Evolutionary conservation across 2,329 filamentous ascomycete species (phyloP).

Genomic region (Pseudocercospora musae): DNA sequence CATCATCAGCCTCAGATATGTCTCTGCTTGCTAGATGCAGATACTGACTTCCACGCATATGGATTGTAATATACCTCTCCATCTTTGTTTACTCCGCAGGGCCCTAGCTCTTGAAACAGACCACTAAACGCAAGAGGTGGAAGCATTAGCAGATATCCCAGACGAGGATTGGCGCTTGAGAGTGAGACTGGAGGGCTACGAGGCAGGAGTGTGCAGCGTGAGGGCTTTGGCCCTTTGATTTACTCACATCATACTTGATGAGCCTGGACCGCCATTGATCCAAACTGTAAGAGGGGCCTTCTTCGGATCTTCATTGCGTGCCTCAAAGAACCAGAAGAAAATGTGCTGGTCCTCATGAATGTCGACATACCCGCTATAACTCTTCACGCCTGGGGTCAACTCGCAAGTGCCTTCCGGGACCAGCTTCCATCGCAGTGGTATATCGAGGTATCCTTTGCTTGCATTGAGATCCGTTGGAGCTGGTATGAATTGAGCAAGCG

Average conservation of each 20-base stretch:
- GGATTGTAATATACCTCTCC: slow-evolving; percentile 55
- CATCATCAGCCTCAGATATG: neutral
- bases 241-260: slow-evolving; percentile 44
- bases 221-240: too few relatives aligned
- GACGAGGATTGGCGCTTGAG: too few relatives aligned
- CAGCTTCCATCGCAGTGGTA: slow-evolving; percentile 58
- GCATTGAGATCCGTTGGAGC: slow-evolving; percentile 45
- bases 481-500: slow-evolving; percentile 43
- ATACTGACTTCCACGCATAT: slow-evolving; percentile 55
- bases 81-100: slow-evolving; percentile 45
- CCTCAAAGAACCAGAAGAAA: slow-evolving; percentile 65
- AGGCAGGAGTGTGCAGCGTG: too few relatives aligned
- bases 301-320: slow-evolving; percentile 47
- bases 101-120: slow-evolving; percentile 50
- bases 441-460: slow-evolving; percentile 45
- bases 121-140: slow-evolving; percentile 31
- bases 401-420: slow-evolving; percentile 47
- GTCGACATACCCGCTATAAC: slow-evolving; percentile 43
- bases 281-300: slow-evolving; percentile 59
- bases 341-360: slow-evolving; percentile 43
- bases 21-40: neutral
- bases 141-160: too few relatives aligned
- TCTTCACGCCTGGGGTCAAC: slow-evolving; percentile 50
- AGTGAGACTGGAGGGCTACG: too few relatives aligned
- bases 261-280: slow-evolving; percentile 59